Evolutionary conservation across 2,329 filamentous ascomycete genomes (phyloP), one percentile per base, ranked within the genome.

Genomic region (Ophiostoma ips): DNA sequence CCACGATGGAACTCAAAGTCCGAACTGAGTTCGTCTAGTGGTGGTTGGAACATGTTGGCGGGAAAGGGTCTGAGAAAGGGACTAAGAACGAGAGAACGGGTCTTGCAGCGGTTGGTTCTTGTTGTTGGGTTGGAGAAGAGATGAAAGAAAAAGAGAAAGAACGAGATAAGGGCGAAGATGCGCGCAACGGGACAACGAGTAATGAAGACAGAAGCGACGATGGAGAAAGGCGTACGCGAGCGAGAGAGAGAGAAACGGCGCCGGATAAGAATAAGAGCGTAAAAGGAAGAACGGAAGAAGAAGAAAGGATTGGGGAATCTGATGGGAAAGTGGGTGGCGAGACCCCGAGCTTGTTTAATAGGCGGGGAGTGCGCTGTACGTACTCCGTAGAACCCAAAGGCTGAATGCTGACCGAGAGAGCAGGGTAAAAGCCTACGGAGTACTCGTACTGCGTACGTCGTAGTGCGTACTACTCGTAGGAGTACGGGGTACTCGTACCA

Each of bases 1-100:
- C 59, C 55, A 31, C 69, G 66, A 36, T 63, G 57, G 62, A 58
- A 64, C 52, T 54, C 62, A 61, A 59, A 64, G 52, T 54, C 62
- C 31, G 50, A 15, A 15, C 31, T 8, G 9, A 46, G 34, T 16
- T 21, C 46, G 10, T 45, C 48, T 16, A 28, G 53, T 18, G 48
- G 43, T 15, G 28, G 43, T 21, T 45, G 47, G 24, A 56, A 55
- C 55, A 58, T 56, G 48, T 28, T 38, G n/a, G 28, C 30, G 43
- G 16, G 30, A 33, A 31, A 28, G 43, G 9, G 18, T 34, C 12
- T 33, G 15, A 30, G 38, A 8, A 41, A 18, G 38, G 11, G 38
- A n/a, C n/a, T n/a, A n/a, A n/a, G n/a, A n/a, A n/a, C n/a, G 16
- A 37, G 13, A 28, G 38, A 8, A 41, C 19, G 38, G 11, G 38